A percentile compares a stretch with the other conserved stretches of the same genome.
Evolutionary conservation across 305 asterid species (phyloP).

Genomic region (Caryopteris hybrid): DNA sequence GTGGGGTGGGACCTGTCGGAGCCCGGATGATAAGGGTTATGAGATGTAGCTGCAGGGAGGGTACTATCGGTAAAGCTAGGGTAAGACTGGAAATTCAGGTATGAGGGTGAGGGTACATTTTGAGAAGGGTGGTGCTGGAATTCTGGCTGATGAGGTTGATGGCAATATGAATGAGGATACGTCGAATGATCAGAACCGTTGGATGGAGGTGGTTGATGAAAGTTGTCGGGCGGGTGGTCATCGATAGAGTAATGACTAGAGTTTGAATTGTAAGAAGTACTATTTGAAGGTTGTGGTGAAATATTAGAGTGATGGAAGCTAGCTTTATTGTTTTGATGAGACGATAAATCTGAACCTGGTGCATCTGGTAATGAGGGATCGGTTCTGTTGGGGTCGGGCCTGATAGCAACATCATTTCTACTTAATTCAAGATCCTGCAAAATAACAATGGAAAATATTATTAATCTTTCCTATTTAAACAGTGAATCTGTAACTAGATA

Average conservation of each 20-base stretch:
- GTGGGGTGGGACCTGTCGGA: slow-evolving; percentile 47
- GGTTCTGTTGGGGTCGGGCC: slow-evolving; percentile 25
- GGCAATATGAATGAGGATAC: slow-evolving; percentile 53
- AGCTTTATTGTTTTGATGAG: slow-evolving; percentile 32
- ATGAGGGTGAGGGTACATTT: slow-evolving; percentile 35
- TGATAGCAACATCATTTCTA: slow-evolving; percentile 24
- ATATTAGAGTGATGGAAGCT: slow-evolving; percentile 33
- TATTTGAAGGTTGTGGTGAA: slow-evolving; percentile 19
- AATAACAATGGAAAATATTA: too few relatives aligned
- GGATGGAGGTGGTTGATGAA: slow-evolving; percentile 38
- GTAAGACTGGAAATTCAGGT: slow-evolving; percentile 74
- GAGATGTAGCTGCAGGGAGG: slow-evolving; percentile 67
- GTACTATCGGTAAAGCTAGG: slow-evolving; percentile 68
- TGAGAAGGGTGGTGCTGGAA: slow-evolving; percentile 51
- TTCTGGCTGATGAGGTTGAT: slow-evolving; percentile 48
- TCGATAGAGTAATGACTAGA: too few relatives aligned
- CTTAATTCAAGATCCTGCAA: slow-evolving; percentile 53
- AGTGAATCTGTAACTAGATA: background rate
- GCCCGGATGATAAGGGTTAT: slow-evolving; percentile 63
- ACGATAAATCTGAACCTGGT: slow-evolving; percentile 32
- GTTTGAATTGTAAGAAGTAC: slow-evolving; percentile 30
- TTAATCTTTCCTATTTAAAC: background rate
- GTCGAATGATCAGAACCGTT: slow-evolving; percentile 32
- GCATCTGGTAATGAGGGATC: slow-evolving; percentile 33
- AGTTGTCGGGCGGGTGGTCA: slow-evolving; percentile 38